These are phyloP conservation scores for Cercis canadensis DNA, from an alignment of 306 rosid species.

Conservation along the genomic window DNA sequence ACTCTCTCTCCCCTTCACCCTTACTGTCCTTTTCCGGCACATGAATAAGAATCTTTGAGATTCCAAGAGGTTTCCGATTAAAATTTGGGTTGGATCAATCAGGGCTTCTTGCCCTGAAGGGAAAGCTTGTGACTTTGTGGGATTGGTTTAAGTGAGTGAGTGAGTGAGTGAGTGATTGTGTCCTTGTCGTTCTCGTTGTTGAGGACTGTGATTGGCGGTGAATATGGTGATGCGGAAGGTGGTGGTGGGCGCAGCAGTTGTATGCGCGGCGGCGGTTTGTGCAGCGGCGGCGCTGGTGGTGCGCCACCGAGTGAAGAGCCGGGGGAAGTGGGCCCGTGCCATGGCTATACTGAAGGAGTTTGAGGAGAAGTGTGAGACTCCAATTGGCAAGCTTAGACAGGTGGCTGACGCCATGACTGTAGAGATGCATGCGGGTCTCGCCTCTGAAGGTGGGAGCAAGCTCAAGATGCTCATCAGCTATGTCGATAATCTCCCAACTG, in stretches of 20 bases:
- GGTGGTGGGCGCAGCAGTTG: conserved; percentile 65
- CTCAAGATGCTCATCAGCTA: conserved; percentile 94
- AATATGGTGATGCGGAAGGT: conserved; percentile 71
- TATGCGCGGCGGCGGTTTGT: conserved; percentile 74
- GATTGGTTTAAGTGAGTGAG: neutral
- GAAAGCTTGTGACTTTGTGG: conserved; percentile 38
- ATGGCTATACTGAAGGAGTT: conserved; percentile 65
- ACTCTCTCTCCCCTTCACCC: conserved; percentile 5
- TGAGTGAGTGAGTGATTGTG: neutral
- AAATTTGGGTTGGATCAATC: conserved; percentile 30
- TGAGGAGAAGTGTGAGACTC: conserved; percentile 70
- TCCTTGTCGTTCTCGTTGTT: neutral
- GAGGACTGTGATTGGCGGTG: neutral
- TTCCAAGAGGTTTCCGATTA: conserved; percentile 8
- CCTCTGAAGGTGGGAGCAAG: conserved; percentile 92
- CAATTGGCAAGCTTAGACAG: conserved; percentile 68
- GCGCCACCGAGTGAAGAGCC: conserved; percentile 52
- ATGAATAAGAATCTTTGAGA: conserved; percentile 36
- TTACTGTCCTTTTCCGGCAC: conserved; percentile 40
- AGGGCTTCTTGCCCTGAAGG: neutral
- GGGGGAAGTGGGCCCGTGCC: conserved; percentile 66
- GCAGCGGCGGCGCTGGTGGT: conserved; percentile 84
- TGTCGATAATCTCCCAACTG: conserved; percentile 94
- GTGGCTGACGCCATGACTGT: conserved; percentile 90
- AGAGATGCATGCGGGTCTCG: conserved; percentile 98